Conservation (phyloP, 371 early-diverging fungal genomes). For the Lichtheimia ornata region DNA sequence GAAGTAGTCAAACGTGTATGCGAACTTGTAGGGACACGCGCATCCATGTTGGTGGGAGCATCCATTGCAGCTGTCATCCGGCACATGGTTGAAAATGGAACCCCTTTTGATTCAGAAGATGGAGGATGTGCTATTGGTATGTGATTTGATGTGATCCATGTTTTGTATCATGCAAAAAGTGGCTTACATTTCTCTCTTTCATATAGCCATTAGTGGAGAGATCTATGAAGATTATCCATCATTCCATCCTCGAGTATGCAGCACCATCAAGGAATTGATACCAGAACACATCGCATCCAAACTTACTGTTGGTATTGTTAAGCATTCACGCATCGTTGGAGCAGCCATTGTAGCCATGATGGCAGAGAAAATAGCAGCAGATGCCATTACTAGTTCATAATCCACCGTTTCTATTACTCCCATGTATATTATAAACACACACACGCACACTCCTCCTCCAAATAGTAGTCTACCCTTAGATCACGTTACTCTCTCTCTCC, state of each 20-base stretch:
- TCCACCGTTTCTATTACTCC: too few species aligned
- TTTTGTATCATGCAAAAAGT: too few species aligned
- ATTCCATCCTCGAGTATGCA: constrained; percentile 77
- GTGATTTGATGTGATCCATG: constrained; percentile 8
- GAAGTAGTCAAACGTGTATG: constrained; percentile 66
- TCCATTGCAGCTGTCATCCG: constrained; percentile 67
- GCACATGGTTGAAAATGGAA: constrained; percentile 40
- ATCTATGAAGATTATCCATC: constrained; percentile 87
- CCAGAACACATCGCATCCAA: constrained; percentile 76
- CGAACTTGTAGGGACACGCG: constrained; percentile 68
- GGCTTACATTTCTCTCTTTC: neutral
- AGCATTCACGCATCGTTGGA: constrained; percentile 82
- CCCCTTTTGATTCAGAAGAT: constrained; percentile 48
- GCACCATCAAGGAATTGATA: constrained; percentile 72
- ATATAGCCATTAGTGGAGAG: constrained; percentile 72
- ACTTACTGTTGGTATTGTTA: constrained; percentile 61
- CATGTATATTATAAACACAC: too few species aligned
- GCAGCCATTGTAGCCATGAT: constrained; percentile 86
- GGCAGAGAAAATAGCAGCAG: constrained; percentile 50
- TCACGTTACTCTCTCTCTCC: too few species aligned
- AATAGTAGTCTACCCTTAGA: too few species aligned
- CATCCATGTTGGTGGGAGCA: constrained; percentile 70
- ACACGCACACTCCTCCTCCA: too few species aligned
- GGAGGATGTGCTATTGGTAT: constrained; percentile 73
- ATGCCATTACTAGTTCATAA: neutral